phyloP scores from a whole-genome alignment of 2,329 filamentous ascomycete genomes.

The Thermoascus crustaceus region DNA sequence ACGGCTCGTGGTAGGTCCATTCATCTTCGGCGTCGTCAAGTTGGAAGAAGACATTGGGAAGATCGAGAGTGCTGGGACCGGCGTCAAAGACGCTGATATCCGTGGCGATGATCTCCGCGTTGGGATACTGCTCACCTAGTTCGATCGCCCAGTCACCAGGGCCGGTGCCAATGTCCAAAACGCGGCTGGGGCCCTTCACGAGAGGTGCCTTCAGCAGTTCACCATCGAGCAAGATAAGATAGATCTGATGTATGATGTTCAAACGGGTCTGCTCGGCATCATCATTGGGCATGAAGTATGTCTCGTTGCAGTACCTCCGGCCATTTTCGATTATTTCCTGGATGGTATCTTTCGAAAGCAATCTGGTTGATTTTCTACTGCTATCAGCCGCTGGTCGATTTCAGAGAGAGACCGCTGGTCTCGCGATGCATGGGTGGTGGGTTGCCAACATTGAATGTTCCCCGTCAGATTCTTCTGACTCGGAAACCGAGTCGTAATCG shows the following conservation, averaged over 20 bases:
- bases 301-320: conserved; percentile 52
- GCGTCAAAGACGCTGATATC: conserved; percentile 38
- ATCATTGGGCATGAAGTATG: conserved; percentile 61
- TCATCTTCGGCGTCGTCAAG: conserved; percentile 41
- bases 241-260: conserved; percentile 56
- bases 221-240: conserved; percentile 38
- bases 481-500: conserved; percentile 9
- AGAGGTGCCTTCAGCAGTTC: conserved; percentile 25
- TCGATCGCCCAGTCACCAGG: conserved; percentile 44
- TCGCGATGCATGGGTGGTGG: not conserved
- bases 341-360: conserved; percentile 31
- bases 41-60: conserved; percentile 40
- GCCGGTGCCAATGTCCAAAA: conserved; percentile 41
- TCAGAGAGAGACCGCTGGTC: not conserved
- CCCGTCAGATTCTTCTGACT: no score
- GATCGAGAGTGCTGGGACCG: conserved; percentile 23
- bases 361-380: conserved; percentile 29
- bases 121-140: conserved; percentile 37
- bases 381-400: conserved; percentile 5
- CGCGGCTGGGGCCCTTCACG: conserved; percentile 18
- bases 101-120: conserved; percentile 40
- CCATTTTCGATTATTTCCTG: conserved; percentile 54
- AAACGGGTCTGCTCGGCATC: conserved; percentile 56
- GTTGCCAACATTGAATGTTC: conserved; percentile 19
- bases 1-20: conserved; percentile 43